Base-by-base conservation (phyloP, 805 yeast species). In the Sugiyamaella lignohabitans region DNA sequence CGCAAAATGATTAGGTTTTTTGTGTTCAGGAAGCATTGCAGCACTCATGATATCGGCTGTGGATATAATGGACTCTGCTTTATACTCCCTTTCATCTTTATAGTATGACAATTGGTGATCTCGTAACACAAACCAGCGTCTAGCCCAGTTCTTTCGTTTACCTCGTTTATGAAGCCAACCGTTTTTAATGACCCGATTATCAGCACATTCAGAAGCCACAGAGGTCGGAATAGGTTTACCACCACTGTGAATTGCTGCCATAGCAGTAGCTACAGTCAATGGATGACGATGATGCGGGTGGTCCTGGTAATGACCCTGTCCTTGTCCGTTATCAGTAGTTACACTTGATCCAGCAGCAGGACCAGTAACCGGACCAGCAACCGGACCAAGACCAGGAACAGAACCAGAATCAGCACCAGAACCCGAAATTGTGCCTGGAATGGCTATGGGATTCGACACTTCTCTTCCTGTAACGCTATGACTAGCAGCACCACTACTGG, bases 71-170 rank as follows among this genome's bases (percentile, higher is more conserved):
- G 53, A 53, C 41, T 56, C 53, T 4, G 62, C 63, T 51, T 64
- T 59, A 50, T 65, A 64, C 43, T 64, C 68, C 35, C 59, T 46
- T 41, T 64, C 66, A 41, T 64, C 67, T 46, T 64, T 64, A 51
- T 64, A 64, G 44, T 53, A 60, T 2, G 65, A 49, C 20, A 64
- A 53, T 45, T 57, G 64, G 29, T 53, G 47, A 4, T 56, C 58
- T n/a, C 69, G 50, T 10, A 65, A 53, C 4, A 64, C 68, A 29
- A 62, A 63, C 68, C 68, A 64, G n/a, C 63, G 56, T 16, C 61
- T 50, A 37, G 48, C 54, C 68, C 68, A 64, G 18, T 51, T 51
- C 51, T 53, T 39, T 21, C 52, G 42, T 39, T 54, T 54, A 21
- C 57, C 50, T 10, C 61, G 54, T 46, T 59, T 57, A 38, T 53